These are phyloP conservation scores for Phallus indusiatus DNA, from an alignment of 768 basidiomycete species.

Conservation along the genomic window DNA sequence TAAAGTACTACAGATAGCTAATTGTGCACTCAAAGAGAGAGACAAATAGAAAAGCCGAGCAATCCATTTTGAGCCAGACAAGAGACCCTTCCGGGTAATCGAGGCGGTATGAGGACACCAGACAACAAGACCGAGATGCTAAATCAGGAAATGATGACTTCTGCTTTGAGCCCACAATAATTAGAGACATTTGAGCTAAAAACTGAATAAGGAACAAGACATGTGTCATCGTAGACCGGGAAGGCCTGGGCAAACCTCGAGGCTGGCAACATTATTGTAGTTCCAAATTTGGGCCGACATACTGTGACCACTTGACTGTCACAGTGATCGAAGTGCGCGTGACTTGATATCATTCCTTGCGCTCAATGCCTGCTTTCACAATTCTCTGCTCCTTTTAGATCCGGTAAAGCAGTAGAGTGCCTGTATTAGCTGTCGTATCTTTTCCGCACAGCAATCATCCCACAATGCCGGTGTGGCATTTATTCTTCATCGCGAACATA, in stretches of 20 bases:
- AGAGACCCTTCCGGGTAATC: neutral
- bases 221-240: neutral
- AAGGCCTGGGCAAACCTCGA: neutral
- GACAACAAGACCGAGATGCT: neutral
- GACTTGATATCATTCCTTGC: no score
- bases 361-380: no score
- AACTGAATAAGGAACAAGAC: neutral
- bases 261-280: neutral
- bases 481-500: no score
- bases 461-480: no score
- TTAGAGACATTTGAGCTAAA: no score
- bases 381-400: no score
- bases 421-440: no score
- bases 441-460: no score
- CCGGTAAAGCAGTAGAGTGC: no score
- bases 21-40: neutral
- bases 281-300: neutral
- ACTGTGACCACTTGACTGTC: neutral
- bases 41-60: neutral
- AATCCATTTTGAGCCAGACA: neutral
- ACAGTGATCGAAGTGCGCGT: no score
- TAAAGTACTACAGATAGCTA: neutral
- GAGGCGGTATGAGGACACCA: neutral
- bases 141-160: neutral
- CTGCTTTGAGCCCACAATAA: neutral